Base-by-base conservation (phyloP, 345 rosid genomes). In the Salix caprea region DNA sequence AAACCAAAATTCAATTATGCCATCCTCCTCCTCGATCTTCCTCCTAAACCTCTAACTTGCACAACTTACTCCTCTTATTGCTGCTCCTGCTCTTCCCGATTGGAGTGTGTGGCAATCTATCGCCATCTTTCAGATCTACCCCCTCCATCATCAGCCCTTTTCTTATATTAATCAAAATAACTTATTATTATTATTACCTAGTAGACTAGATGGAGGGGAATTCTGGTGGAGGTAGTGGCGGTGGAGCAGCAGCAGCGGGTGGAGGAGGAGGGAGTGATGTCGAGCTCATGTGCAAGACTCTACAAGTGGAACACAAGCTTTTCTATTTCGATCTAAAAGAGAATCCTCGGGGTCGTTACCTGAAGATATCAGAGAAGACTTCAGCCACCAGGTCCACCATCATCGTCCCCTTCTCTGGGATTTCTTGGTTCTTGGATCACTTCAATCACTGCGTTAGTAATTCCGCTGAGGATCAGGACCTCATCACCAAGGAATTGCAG, bases 311-410 rank as follows among this genome's bases (percentile, higher is more conserved):
- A 82, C 99, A 94, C 82, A 92, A 94, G 85, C 94, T 93, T n/a
- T 95, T 95, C 86, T 93, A 93, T 84, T 95, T 93, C 76, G 98
- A 94, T 89, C 92, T 93, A 61, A 93, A 93, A 77, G 97, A 93
- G 91, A 93, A 95, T 69, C 97, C 97, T 34, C 91, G 98, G 21
- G 99, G 99, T 7, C 85, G 99, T 30, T 96, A 96, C 84, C 85
- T 96, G 36, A 96, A 96, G 86, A 92, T 96, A 76, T 96, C 98
- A 10, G 98, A 96, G 91, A 96, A 96, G 82, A 96, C 99, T 21
- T 92, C 98, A n/a, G 94, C 99, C 58, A 96, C 98, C 34, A 85
- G 99, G 88, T 93, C 99, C 84, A 96, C 99, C 76, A 93, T 96
- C 89, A 96, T 96, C 62, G 97, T 96, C 50, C 99, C 99, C 69